Percentiles rank a stretch among this genome's conserved stretches.
phyloP scores from a whole-genome alignment of 805 yeast genomes.

The Spathaspora sp. region DNA sequence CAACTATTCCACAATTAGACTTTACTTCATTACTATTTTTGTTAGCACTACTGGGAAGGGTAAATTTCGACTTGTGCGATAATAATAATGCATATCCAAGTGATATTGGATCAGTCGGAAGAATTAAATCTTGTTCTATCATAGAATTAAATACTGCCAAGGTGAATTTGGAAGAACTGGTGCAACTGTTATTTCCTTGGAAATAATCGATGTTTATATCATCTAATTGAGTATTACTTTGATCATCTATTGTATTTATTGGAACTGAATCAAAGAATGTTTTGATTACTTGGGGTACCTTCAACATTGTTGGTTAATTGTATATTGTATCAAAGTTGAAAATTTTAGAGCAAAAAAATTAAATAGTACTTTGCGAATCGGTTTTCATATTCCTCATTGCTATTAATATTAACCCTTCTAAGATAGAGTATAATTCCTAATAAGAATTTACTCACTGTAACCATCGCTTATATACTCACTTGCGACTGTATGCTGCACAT shows the following conservation, averaged over 20 bases:
- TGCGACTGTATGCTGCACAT: no score
- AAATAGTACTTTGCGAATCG: no score
- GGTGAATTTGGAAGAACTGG: constrained; percentile 31
- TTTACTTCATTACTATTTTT: constrained; percentile 5
- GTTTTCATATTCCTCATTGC: no score
- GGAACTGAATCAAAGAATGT: constrained; percentile 53
- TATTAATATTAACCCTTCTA: no score
- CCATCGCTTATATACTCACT: no score
- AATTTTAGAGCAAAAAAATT: no score
- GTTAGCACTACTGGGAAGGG: constrained; percentile 30
- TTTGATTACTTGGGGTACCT: constrained; percentile 41
- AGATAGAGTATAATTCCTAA: no score
- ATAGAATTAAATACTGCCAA: constrained; percentile 52
- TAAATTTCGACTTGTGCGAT: constrained; percentile 40
- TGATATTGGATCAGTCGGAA: constrained; percentile 61
- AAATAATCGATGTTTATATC: constrained; percentile 14
- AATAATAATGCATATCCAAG: constrained; percentile 44
- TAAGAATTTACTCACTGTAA: no score
- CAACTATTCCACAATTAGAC: constrained; percentile 31
- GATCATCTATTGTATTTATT: constrained; percentile 32
- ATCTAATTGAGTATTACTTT: constrained; percentile 12
- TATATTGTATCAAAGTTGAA: not conserved
- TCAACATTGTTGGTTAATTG: constrained; percentile 1
- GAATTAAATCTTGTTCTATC: constrained; percentile 19
- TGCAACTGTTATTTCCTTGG: constrained; percentile 5